Evolutionary conservation across 768 basidiomycete genomes (phyloP).

Genomic region (Macrolepiota fuliginosa): DNA sequence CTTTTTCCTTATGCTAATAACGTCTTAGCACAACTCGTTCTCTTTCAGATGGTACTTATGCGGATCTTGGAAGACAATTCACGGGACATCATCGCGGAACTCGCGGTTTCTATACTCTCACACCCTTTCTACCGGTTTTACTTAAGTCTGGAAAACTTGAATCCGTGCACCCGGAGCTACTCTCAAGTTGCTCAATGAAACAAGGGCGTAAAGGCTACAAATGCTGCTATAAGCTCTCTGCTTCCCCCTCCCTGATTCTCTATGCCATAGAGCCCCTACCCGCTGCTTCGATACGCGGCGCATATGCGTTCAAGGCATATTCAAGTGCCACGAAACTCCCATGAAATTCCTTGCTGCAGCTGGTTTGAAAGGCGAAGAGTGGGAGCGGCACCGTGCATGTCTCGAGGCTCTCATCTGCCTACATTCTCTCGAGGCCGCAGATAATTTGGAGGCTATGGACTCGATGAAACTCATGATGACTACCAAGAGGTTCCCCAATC

Average conservation of each 20-base stretch:
- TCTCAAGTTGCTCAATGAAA: constrained; percentile 42
- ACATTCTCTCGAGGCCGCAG: constrained; percentile 28
- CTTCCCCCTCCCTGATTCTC: constrained; percentile 40
- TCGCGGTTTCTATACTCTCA: constrained; percentile 47
- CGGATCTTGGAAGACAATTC: constrained; percentile 47
- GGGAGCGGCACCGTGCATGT: constrained; percentile 48
- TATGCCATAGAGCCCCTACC: constrained; percentile 52
- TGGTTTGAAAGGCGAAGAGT: constrained; percentile 52
- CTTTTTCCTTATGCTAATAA: too few species aligned
- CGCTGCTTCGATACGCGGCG: constrained; percentile 40
- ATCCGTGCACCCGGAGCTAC: constrained; percentile 34
- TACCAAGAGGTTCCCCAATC: constrained; percentile 38
- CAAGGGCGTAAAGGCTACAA: constrained; percentile 39
- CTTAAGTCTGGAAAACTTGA: constrained; percentile 21
- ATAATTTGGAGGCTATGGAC: constrained; percentile 27
- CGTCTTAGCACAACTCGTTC: too few species aligned
- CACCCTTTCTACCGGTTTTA: constrained; percentile 44
- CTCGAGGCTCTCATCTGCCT: constrained; percentile 54
- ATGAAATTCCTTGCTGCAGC: too few species aligned
- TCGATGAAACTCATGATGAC: constrained; percentile 44
- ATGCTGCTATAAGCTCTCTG: constrained; percentile 43
- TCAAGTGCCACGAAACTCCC: constrained; percentile 44
- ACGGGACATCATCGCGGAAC: constrained; percentile 51
- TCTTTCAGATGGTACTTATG: too few species aligned
- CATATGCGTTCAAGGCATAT: constrained; percentile 40